phyloP scores from a whole-genome alignment of 2,329 filamentous ascomycete genomes.

The Arthroderma sp. region DNA sequence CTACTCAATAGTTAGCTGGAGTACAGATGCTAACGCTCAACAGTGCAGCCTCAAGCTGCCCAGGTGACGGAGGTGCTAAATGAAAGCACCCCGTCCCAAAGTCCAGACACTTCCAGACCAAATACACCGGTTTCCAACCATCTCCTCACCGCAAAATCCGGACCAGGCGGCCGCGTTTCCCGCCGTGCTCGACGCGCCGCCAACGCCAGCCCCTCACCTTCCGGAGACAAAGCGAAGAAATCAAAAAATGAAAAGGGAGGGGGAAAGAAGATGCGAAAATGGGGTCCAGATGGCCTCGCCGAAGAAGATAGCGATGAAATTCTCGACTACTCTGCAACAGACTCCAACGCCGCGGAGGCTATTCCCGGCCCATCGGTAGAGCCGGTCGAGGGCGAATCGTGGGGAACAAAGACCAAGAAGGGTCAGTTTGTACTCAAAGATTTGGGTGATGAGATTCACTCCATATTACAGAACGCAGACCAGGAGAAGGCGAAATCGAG shows the following conservation, averaged over 20 bases:
- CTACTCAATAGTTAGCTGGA: neutral
- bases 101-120: slow-evolving; percentile 66
- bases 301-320: slow-evolving; percentile 69
- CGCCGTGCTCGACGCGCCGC: slow-evolving; percentile 63
- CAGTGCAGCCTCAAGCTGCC: slow-evolving; percentile 34
- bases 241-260: slow-evolving; percentile 38
- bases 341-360: slow-evolving; percentile 37
- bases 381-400: slow-evolving; percentile 62
- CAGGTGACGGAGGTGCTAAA: slow-evolving; percentile 38
- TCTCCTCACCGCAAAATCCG: slow-evolving; percentile 34
- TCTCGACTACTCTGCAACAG: slow-evolving; percentile 74
- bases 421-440: slow-evolving; percentile 92
- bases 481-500: slow-evolving; percentile 41
- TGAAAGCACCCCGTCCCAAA: slow-evolving; percentile 56
- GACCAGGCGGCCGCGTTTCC: slow-evolving; percentile 64
- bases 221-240: slow-evolving; percentile 64
- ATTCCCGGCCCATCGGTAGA: slow-evolving; percentile 49
- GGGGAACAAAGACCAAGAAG: slow-evolving; percentile 72
- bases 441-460: slow-evolving; percentile 82
- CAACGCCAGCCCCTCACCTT: slow-evolving; percentile 36
- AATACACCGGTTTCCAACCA: slow-evolving; percentile 56
- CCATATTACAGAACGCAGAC: slow-evolving; percentile 71
- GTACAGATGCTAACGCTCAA: slow-evolving; percentile 13
- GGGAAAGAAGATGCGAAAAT: slow-evolving; percentile 75
- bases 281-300: slow-evolving; percentile 79